phyloP scores from a whole-genome alignment of 2,329 filamentous ascomycete genomes.

The Penicillium sp. region DNA sequence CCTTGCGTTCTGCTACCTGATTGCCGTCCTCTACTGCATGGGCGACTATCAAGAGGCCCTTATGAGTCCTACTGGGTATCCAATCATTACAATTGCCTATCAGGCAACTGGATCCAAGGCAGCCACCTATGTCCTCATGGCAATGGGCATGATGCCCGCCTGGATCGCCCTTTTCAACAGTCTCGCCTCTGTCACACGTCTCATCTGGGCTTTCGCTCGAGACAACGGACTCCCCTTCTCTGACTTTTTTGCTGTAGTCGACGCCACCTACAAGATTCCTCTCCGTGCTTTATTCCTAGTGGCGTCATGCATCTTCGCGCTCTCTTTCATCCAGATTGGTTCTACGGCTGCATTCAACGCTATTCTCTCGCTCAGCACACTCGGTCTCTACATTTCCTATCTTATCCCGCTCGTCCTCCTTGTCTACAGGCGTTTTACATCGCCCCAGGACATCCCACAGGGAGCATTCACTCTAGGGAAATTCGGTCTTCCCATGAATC shows the following conservation, averaged over 20 bases:
- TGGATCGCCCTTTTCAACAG: conserved; percentile 28
- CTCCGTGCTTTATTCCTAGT: conserved; percentile 36
- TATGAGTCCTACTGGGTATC: conserved; percentile 44
- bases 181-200: conserved; percentile 38
- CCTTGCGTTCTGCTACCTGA: conserved; percentile 45
- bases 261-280: conserved; percentile 39
- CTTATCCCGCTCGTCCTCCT: conserved; percentile 45
- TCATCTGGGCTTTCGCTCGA: conserved; percentile 46
- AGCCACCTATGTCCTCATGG: conserved; percentile 43
- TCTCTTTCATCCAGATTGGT: conserved; percentile 49
- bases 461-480: conserved; percentile 31
- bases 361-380: conserved; percentile 51
- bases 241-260: conserved; percentile 27
- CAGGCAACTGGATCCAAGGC: conserved; percentile 46
- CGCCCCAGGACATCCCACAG: conserved; percentile 17
- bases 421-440: conserved; percentile 19
- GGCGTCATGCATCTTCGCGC: conserved; percentile 27
- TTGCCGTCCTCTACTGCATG: conserved; percentile 45
- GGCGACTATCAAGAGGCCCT: conserved; percentile 40
- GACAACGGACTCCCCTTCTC: conserved; percentile 44
- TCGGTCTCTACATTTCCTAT: conserved; percentile 51
- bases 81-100: conserved; percentile 52
- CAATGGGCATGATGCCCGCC: conserved; percentile 32
- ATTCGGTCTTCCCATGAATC: conserved; percentile 27
- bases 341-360: conserved; percentile 52